These are phyloP conservation scores for Camellia sinensis DNA, from an alignment of 148 eudicot species.

Conservation along the genomic window DNA sequence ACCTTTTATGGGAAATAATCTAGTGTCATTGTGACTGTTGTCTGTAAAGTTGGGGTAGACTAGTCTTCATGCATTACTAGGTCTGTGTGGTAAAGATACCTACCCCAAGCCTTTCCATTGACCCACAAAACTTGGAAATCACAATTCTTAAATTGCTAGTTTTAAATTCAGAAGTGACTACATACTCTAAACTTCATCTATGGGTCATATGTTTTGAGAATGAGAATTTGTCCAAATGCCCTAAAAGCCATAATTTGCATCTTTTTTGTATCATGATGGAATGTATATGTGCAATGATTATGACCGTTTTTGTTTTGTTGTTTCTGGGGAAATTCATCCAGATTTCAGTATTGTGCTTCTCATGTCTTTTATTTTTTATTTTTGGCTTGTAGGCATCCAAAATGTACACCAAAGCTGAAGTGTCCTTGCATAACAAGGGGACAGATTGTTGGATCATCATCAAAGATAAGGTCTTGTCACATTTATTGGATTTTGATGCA, in stretches of 20 bases:
- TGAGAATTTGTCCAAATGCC: background rate
- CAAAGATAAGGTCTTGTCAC: conserved; percentile 66
- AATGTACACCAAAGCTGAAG: conserved; percentile 64
- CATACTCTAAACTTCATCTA: background rate
- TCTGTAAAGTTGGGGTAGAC: background rate
- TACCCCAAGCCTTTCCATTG: background rate
- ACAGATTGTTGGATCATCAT: conserved; percentile 98
- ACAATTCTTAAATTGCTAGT: background rate
- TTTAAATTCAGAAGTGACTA: background rate
- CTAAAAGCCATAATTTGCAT: background rate
- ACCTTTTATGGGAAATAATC: background rate
- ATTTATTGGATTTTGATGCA: background rate
- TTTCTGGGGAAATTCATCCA: background rate
- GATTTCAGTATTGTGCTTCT: conserved; percentile 9
- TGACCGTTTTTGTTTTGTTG: background rate
- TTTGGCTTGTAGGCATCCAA: conserved; percentile 37
- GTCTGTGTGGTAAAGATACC: background rate
- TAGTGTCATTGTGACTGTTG: background rate
- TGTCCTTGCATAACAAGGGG: conserved; percentile 74
- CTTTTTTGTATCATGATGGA: background rate
- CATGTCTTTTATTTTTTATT: conserved; percentile 2
- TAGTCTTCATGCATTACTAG: background rate
- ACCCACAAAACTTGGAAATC: background rate
- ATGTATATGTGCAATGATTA: background rate
- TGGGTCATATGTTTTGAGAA: background rate